Base-by-base conservation (phyloP, 2,329 filamentous ascomycete genomes). In the Periconia digitata region DNA sequence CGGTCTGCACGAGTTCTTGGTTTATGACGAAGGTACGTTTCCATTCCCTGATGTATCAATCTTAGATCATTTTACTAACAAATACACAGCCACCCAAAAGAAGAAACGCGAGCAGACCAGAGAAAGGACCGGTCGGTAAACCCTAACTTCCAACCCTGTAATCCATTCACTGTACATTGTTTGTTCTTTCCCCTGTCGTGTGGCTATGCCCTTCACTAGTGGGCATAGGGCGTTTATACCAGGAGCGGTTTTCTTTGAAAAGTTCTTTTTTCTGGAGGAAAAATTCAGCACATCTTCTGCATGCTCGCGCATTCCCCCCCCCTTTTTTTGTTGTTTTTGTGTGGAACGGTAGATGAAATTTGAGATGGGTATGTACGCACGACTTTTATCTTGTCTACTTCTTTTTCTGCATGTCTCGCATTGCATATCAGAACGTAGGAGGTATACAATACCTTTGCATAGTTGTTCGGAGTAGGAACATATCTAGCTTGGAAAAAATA, bases 1-100 rank as follows among this genome's bases (percentile, higher is more conserved):
- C 53, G 92, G 81, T 50, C 79, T 99, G 63, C 90, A 97, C 70
- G 94, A 97, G 74, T 96, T 97, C 76, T 79, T 97, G 68, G 82
- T 92, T 16, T 96, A 90, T 74, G 90, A 95, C 71, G 81, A 85
- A 76, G 82, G 84, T 87, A 79, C 72, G 84, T 67, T 24, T 22
- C 6, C 16, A 21, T 16, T 12, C 40, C 20, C 40, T 15, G 27
- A 22, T n/a, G n/a, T n/a, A n/a, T n/a, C 20, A 18, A n/a, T 18
- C 18, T 4, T 34, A 8, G 12, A 40, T 10, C 10, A 34, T 43
- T 24, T 18, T 36, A 35, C 58, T 22, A 24, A 40, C 52, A 60
- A 49, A 71, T 81, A 61, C 17, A 81, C 44, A 55, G 50, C 35
- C n/a, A 50, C 47, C 4, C 24, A 43, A 44, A 54, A 54, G 44